These are phyloP conservation scores for Emergomyces pasteurianus DNA, from an alignment of 2,329 filamentous ascomycete genomes.

Conservation along the genomic window DNA sequence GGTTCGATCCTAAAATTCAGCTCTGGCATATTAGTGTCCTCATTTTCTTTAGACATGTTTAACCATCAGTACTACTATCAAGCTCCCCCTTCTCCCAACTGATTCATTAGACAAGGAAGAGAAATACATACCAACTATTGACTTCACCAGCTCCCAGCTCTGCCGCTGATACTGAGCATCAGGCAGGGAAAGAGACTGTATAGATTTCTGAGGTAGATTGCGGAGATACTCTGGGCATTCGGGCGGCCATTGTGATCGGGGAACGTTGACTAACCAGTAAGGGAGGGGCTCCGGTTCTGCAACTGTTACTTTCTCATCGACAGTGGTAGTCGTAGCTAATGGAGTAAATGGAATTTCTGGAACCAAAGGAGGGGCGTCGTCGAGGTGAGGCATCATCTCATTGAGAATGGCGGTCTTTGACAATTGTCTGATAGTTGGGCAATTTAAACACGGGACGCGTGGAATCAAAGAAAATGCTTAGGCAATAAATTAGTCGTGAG, in stretches of 20 bases:
- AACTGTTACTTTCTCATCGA: background rate
- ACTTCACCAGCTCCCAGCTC: constrained; percentile 57
- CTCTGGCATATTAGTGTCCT: background rate
- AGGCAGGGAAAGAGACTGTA: constrained; percentile 54
- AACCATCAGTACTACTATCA: background rate
- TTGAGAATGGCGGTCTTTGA: background rate
- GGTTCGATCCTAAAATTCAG: constrained; percentile 42
- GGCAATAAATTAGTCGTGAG: too few relatives aligned
- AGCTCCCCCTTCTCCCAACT: background rate
- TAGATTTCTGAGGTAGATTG: constrained; percentile 55
- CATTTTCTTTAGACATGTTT: background rate
- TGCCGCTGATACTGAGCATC: constrained; percentile 53
- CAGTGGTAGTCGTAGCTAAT: background rate
- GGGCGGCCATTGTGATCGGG: constrained; percentile 45
- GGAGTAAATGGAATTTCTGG: background rate
- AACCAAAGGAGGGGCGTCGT: background rate
- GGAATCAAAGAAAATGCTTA: too few relatives aligned
- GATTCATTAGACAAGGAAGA: background rate
- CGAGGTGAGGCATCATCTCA: background rate
- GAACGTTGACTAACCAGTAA: constrained; percentile 78
- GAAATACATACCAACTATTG: constrained; percentile 37
- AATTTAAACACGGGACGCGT: too few relatives aligned
- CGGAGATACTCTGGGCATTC: constrained; percentile 62
- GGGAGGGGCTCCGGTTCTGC: constrained; percentile 29
- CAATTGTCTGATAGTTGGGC: background rate